These are phyloP conservation scores for Ceratocystis diversiconidia DNA, from an alignment of 2,329 filamentous ascomycete genomes.

Conservation along the genomic window DNA sequence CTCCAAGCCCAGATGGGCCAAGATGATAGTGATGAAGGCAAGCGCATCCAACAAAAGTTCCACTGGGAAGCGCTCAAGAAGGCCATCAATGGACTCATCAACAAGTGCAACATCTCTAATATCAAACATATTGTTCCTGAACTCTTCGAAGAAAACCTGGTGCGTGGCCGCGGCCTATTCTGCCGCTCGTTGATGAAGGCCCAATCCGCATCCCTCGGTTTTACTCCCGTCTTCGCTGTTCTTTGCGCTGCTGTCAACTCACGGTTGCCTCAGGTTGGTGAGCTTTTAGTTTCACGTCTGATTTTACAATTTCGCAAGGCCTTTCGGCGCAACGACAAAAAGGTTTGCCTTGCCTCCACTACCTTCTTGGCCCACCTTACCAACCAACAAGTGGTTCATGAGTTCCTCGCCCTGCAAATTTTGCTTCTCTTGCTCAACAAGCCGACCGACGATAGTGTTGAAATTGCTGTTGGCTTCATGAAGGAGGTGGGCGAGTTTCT, in stretches of 20 bases:
- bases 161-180: slow-evolving; percentile 82
- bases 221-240: slow-evolving; percentile 89
- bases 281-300: slow-evolving; percentile 71
- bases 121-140: slow-evolving; percentile 97
- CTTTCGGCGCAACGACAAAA: slow-evolving; percentile 93
- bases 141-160: slow-evolving; percentile 84
- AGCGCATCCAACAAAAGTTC: slow-evolving; percentile 60
- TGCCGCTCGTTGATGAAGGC: slow-evolving; percentile 98
- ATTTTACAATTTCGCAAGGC: slow-evolving; percentile 90
- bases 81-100: slow-evolving; percentile 95
- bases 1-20: slow-evolving; percentile 95
- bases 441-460: slow-evolving; percentile 91
- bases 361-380: slow-evolving; percentile 91
- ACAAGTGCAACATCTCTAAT: slow-evolving; percentile 96
- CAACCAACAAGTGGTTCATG: slow-evolving; percentile 91
- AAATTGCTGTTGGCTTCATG: slow-evolving; percentile 89
- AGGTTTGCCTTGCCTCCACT: slow-evolving; percentile 81
- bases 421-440: slow-evolving; percentile 83
- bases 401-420: slow-evolving; percentile 86
- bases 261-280: slow-evolving; percentile 86
- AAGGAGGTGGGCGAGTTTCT: slow-evolving; percentile 86
- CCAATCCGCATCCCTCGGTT: slow-evolving; percentile 86
- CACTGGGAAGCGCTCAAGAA: slow-evolving; percentile 94
- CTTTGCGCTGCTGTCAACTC: slow-evolving; percentile 97
- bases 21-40: slow-evolving; percentile 90